Evolutionary conservation across 139 green algal species (phyloP).

Genomic region (Closterium sp.): DNA sequence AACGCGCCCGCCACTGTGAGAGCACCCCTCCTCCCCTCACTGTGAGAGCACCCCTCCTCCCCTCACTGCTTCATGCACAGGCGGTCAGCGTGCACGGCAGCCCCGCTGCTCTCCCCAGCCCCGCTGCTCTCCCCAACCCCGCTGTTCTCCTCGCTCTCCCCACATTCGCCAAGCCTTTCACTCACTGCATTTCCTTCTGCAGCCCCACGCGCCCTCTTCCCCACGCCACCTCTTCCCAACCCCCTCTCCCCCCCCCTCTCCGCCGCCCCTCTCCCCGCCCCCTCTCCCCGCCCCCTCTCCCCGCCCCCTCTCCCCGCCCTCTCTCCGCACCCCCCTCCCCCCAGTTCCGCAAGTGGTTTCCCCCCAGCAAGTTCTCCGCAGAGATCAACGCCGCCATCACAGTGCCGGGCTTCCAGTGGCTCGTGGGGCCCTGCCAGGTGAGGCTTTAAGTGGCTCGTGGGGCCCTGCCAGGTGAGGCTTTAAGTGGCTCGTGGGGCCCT

Average conservation of each 20-base stretch:
- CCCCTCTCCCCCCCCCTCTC: neutral
- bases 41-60: neutral
- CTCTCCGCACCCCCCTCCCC: neutral
- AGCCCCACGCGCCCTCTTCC: too few species aligned
- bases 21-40: neutral
- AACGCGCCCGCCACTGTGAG: slow-evolving; percentile 38
- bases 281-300: too few species aligned
- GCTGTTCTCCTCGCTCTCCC: neutral
- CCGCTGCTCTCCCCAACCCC: too few species aligned
- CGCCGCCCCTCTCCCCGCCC: too few species aligned
- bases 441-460: too few species aligned
- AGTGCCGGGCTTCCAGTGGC: slow-evolving; percentile 38
- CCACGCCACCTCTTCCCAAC: too few species aligned
- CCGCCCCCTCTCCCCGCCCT: too few species aligned
- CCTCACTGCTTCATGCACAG: too few species aligned
- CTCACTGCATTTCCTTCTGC: too few species aligned
- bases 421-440: slow-evolving; percentile 42
- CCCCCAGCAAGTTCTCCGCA: slow-evolving; percentile 10
- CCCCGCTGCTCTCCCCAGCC: neutral
- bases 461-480: too few species aligned
- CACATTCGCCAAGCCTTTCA: neutral
- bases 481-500: too few species aligned
- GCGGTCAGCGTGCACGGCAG: too few species aligned
- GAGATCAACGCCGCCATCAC: slow-evolving; percentile 48
- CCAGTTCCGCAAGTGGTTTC: neutral